A percentile compares a stretch with the other conserved stretches of the same genome.
Conservation (phyloP, 2,329 filamentous ascomycete species). For the Alternaria infectoria region DNA sequence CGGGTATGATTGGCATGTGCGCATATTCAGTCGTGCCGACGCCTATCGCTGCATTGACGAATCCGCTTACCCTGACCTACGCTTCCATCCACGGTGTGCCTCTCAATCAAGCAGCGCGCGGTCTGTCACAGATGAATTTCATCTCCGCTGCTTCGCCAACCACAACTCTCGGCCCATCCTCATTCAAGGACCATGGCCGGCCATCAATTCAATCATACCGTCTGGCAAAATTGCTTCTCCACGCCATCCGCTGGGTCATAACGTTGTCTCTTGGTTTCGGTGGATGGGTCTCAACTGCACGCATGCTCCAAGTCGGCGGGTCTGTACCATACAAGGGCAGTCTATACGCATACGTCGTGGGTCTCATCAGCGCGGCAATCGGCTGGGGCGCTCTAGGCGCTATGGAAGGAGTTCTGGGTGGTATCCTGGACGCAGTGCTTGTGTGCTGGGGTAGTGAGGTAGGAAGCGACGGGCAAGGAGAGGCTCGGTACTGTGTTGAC, state of each 20-base stretch:
- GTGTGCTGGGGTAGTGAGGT: conserved; percentile 93
- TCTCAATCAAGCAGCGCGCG: conserved; percentile 76
- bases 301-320: conserved; percentile 71
- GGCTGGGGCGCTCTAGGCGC: conserved; percentile 92
- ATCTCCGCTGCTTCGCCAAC: conserved; percentile 75
- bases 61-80: conserved; percentile 90
- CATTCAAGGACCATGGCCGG: conserved; percentile 50
- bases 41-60: conserved; percentile 83
- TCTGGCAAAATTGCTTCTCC: conserved; percentile 87
- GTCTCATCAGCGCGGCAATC: conserved; percentile 89
- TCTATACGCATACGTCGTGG: conserved; percentile 92
- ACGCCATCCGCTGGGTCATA: conserved; percentile 91
- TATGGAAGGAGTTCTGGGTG: conserved; percentile 86
- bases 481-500: conserved; percentile 85
- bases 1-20: conserved; percentile 72
- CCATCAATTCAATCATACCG: conserved; percentile 80
- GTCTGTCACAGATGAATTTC: conserved; percentile 81
- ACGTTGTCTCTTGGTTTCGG: conserved; percentile 88
- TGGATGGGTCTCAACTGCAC: conserved; percentile 94
- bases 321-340: conserved; percentile 67
- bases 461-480: conserved; percentile 61
- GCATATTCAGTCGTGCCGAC: conserved; percentile 83
- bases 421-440: conserved; percentile 85
- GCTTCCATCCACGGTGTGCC: conserved; percentile 91
- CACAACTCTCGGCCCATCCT: conserved; percentile 62